phyloP scores from a whole-genome alignment of 331 rosid genomes.

The Pyrus hybrid region DNA sequence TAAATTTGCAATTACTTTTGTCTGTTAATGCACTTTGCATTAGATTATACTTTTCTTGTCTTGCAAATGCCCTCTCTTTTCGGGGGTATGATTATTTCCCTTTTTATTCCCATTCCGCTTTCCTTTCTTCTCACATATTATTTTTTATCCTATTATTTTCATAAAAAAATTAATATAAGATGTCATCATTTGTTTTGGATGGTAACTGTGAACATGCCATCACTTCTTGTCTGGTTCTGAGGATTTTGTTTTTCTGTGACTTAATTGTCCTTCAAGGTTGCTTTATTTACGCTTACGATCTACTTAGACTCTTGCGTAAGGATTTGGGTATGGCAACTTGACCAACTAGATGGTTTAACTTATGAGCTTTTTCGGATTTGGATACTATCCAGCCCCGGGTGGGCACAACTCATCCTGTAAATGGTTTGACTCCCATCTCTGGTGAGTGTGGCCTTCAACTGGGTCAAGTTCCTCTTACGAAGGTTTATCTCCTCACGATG shows the following conservation, averaged over 20 bases:
- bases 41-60: neutral
- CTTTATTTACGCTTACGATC: too few relatives aligned
- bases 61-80: neutral
- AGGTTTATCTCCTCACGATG: neutral
- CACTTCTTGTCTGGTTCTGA: neutral
- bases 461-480: neutral
- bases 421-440: neutral
- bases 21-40: neutral
- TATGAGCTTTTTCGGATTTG: too few relatives aligned
- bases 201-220: conserved; percentile 1
- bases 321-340: neutral
- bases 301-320: neutral
- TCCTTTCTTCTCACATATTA: too few relatives aligned
- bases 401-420: neutral
- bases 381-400: too few relatives aligned
- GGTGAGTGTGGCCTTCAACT: neutral
- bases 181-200: too few relatives aligned
- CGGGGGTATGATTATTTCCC: too few relatives aligned
- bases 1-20: neutral
- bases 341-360: neutral
- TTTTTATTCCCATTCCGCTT: too few relatives aligned
- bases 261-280: neutral
- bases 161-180: too few relatives aligned
- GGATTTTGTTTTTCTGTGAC: neutral
- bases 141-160: too few relatives aligned